Percentiles rank a stretch among this genome's conserved stretches.
Evolutionary conservation across 257 asterid genomes (phyloP).

Genomic region (Capsicum baccatum): DNA sequence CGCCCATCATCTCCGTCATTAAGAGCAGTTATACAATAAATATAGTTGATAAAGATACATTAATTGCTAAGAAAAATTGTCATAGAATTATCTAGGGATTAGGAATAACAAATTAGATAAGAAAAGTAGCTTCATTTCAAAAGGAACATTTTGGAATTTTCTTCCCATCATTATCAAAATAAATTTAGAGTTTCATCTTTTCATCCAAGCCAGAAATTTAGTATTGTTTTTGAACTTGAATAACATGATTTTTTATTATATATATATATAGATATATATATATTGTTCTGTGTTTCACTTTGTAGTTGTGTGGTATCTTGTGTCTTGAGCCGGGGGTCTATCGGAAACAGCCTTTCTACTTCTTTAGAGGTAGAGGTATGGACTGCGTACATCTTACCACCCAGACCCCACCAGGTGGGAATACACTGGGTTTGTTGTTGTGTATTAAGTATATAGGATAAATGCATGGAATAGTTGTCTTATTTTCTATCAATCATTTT

Average conservation of each 20-base stretch:
- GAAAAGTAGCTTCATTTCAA: background rate
- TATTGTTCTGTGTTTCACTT: too few species aligned
- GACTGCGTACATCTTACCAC: too few species aligned
- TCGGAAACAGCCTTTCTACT: too few species aligned
- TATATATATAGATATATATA: too few species aligned
- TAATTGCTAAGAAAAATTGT: background rate
- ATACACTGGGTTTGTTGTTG: too few species aligned
- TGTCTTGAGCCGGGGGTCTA: too few species aligned
- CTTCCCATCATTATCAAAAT: background rate
- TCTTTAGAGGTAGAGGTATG: too few species aligned
- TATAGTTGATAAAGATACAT: background rate
- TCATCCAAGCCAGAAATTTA: background rate
- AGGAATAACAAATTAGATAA: background rate
- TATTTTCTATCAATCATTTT: too few species aligned
- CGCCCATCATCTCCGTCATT: background rate
- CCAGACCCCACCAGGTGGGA: too few species aligned
- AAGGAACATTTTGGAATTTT: background rate
- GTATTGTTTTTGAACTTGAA: conserved; percentile 6
- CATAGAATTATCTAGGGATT: background rate
- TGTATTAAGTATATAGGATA: too few species aligned
- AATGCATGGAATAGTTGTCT: too few species aligned
- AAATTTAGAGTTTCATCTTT: background rate
- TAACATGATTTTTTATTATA: background rate
- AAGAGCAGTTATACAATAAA: background rate
- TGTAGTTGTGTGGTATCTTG: too few species aligned